A percentile compares a stretch with the other conserved stretches of the same genome.
Evolutionary conservation across 495 filamentous ascomycete genomes (phyloP).

Genomic region (Penicillium silybi): DNA sequence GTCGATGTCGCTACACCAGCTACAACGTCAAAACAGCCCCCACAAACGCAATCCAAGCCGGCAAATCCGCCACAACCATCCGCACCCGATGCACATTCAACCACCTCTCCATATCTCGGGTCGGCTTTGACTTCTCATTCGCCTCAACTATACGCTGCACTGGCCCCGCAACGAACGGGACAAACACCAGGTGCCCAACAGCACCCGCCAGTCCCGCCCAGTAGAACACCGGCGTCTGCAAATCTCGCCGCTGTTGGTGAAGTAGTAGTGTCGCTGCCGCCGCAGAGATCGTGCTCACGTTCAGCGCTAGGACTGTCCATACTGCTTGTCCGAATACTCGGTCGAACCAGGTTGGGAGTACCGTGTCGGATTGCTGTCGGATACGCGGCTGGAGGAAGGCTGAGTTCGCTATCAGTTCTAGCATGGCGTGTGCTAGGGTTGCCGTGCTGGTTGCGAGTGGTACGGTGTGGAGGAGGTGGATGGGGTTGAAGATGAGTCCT

Average conservation of each 20-base stretch:
- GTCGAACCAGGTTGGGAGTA: conserved; percentile 16
- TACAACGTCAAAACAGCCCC: conserved; percentile 15
- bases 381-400: conserved; percentile 7
- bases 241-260: not conserved
- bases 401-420: conserved; percentile 31
- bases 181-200: conserved; percentile 20
- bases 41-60: conserved; percentile 17
- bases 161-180: conserved; percentile 15
- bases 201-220: conserved; percentile 14
- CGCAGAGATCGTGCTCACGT: conserved; percentile 10
- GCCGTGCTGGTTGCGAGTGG: conserved; percentile 39
- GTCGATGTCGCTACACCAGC: too few relatives aligned
- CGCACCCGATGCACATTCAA: conserved; percentile 17
- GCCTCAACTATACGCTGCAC: conserved; percentile 18
- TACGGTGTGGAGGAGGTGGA: conserved; percentile 29
- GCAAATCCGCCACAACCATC: conserved; percentile 17
- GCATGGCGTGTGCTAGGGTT: conserved; percentile 29
- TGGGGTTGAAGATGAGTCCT: conserved; percentile 33
- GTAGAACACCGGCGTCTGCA: conserved; percentile 13
- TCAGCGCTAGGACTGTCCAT: conserved; percentile 7
- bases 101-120: conserved; percentile 16
- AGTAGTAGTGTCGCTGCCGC: conserved; percentile 6
- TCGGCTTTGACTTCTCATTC: conserved; percentile 2
- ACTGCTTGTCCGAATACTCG: conserved; percentile 12
- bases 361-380: conserved; percentile 9